phyloP scores from a whole-genome alignment of 257 asterid species.

The Datura wrightii region DNA sequence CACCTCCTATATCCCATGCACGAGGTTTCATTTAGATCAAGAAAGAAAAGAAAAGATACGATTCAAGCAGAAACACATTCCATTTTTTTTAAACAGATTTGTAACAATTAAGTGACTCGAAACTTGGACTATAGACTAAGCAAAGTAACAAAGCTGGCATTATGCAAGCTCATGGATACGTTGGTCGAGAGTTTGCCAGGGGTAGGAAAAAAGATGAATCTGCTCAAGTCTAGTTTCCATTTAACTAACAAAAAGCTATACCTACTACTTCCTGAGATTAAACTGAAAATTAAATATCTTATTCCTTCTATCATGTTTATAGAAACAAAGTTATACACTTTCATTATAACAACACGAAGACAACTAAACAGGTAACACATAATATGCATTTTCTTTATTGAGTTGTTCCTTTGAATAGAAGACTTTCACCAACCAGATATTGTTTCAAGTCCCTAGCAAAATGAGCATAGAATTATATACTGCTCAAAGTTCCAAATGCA shows the following conservation, averaged over 20 bases:
- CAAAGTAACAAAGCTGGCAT: neutral
- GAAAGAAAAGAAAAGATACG: neutral
- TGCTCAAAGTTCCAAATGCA: constrained; percentile 22
- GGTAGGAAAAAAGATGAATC: neutral
- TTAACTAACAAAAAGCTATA: neutral
- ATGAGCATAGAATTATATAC: constrained; percentile 15
- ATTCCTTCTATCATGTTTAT: neutral
- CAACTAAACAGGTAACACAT: constrained; percentile 15
- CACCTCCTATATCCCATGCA: constrained; percentile 63
- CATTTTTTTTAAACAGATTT: neutral
- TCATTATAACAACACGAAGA: neutral
- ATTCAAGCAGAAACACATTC: neutral
- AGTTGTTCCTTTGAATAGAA: constrained; percentile 16
- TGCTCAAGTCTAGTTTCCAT: neutral
- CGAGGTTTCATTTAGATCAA: constrained; percentile 32
- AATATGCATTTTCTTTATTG: constrained; percentile 8
- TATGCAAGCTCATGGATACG: neutral
- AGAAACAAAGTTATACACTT: neutral
- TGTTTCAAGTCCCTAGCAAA: neutral
- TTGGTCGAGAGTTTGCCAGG: neutral
- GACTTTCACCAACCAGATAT: neutral
- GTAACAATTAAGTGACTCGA: neutral
- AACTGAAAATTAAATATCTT: neutral
- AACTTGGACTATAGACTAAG: constrained; percentile 12
- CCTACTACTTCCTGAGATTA: neutral